Conservation (phyloP, 2,329 filamentous ascomycete species). For the Penicillium digitatum region DNA sequence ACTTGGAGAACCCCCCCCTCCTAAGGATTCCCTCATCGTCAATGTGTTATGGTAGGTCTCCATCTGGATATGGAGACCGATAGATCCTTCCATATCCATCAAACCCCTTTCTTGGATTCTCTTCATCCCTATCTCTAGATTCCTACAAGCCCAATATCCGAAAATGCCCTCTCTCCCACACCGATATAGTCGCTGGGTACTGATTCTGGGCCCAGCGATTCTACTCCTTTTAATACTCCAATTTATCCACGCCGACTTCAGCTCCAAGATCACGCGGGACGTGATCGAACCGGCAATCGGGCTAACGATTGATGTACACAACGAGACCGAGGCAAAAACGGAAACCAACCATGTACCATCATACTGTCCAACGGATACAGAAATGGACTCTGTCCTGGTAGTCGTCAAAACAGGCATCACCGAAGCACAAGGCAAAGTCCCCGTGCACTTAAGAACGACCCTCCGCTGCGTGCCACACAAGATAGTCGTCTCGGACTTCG, state of each 20-base stretch:
- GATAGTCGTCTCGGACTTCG: constrained; percentile 57
- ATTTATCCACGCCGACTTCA: constrained; percentile 6
- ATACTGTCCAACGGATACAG: constrained; percentile 35
- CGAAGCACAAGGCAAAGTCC: constrained; percentile 53
- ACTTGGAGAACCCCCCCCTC: constrained; percentile 2
- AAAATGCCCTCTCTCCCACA: constrained; percentile 18
- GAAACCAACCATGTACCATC: constrained; percentile 3
- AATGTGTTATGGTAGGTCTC: background rate
- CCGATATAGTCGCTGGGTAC: constrained; percentile 23
- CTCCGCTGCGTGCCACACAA: constrained; percentile 54
- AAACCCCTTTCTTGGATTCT: background rate
- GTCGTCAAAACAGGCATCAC: constrained; percentile 57
- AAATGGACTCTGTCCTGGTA: constrained; percentile 52
- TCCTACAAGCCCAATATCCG: background rate
- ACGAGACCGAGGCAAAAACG: background rate
- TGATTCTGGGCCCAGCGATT: constrained; percentile 12
- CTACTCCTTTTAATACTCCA: constrained; percentile 18
- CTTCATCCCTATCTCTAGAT: constrained; percentile 18
- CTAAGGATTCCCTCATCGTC: background rate
- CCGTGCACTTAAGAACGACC: constrained; percentile 52
- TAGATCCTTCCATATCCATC: background rate
- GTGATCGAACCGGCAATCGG: constrained; percentile 3
- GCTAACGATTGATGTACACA: background rate
- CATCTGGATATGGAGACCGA: constrained; percentile 8
- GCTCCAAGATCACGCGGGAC: constrained; percentile 6